phyloP scores from a whole-genome alignment of 371 early-diverging fungal genomes.

The Dentiscutata heterogama region DNA sequence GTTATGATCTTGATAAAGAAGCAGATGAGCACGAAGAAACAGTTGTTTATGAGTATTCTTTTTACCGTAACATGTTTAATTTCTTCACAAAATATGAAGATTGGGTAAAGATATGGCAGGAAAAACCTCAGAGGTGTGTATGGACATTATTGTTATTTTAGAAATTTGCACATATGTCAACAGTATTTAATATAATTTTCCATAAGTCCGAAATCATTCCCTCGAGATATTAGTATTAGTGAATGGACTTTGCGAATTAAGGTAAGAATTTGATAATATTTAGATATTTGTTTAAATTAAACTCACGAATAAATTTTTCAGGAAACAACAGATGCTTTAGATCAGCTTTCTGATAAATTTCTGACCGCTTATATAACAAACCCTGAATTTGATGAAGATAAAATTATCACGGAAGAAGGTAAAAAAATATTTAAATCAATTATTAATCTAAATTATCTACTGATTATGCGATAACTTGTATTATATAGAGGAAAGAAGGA shows the following conservation, averaged over 20 bases:
- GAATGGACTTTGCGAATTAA: conserved; percentile 17
- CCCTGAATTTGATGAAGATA: neutral
- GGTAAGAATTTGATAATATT: neutral
- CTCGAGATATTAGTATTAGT: neutral
- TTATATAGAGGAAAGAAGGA: conserved; percentile 1
- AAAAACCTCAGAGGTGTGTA: conserved; percentile 15
- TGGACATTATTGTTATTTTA: neutral
- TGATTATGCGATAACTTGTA: no score
- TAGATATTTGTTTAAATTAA: neutral
- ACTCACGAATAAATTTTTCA: neutral
- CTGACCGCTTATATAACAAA: neutral
- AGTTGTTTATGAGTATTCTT: neutral
- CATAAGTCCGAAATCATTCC: neutral
- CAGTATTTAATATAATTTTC: neutral
- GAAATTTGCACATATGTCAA: neutral
- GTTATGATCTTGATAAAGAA: neutral
- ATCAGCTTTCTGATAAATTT: neutral
- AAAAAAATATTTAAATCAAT: neutral
- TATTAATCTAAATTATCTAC: no score
- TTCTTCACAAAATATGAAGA: conserved; percentile 17
- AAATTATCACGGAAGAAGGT: conserved; percentile 12
- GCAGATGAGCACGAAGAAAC: neutral
- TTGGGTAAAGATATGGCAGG: conserved; percentile 22
- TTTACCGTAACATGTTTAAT: conserved; percentile 9
- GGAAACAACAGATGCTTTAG: neutral